Base-by-base conservation (phyloP, 176 grass and related monocot species). In the Neostapfia colusana region DNA sequence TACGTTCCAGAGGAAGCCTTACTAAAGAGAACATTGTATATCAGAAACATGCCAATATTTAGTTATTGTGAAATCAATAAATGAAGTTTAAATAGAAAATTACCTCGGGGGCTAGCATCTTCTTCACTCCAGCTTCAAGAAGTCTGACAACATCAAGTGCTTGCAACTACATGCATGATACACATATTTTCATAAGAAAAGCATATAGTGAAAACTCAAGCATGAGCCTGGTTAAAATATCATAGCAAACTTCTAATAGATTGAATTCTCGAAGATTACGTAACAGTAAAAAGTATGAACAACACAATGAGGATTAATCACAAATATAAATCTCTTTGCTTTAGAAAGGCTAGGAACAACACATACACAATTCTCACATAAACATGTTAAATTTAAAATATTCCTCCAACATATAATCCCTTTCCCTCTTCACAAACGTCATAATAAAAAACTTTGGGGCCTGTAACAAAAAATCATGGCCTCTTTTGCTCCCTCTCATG, bases 101-200 rank as follows among this genome's bases (percentile, higher is more conserved):
- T 84, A 97, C 90, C 94, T 42, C 73, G 76, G 78, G 60, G 14
- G 54, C 64, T 10, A 78, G 76, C 40, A 87, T 24, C 54, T 75
- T 51, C 72, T 76, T 86, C 20, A 8, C 61, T 82, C 57, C 76
- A 16, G 76, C 28, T 88, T 91, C 91, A 81, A 84, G 9, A 66
- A 85, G 86, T 61, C 86, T 86, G 75, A 89, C 23, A 87, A 85
- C 64, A 78, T 91, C 81, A 75, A 97, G 84, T 70, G 83, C 74
- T 75, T 93, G 78, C 57, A 97, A 79, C 93, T 97, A 54, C 73
- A 80, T 28, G 34, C n/a, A 75, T 17, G 67, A 78, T 42, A 50
- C 10, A 65, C 11, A 3, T 59, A 75, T 56, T 70, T 35, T 61
- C 42, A 70, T 57, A 37, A 37, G 56, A 61, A 82, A 45, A 75